Base-by-base conservation (phyloP, 495 filamentous ascomycete species). In the Penicillium lividum region DNA sequence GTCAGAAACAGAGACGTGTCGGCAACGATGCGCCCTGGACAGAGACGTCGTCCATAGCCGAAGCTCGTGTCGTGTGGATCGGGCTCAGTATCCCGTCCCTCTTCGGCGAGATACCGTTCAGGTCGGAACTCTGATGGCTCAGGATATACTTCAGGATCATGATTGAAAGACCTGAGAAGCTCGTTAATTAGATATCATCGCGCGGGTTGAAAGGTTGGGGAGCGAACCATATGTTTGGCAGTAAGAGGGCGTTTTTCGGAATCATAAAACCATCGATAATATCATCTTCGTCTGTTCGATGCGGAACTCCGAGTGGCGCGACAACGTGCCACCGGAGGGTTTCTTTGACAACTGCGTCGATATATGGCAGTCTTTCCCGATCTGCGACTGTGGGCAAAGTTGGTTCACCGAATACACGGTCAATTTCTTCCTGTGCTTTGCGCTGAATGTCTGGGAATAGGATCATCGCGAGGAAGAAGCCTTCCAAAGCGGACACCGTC, bases 11-110 rank as follows among this genome's bases (percentile, higher is more conserved):
- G 54, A 1, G 71, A 80, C n/a, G 73, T 74, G 56, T 87, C 84
- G 0, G 86, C 86, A 3, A 88, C 64, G 44, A 82, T 71, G 3
- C 81, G 80, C 0, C 85, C 86, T 1, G 81, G 78, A 60, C 86
- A 89, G 22, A 84, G 73, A 1, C 86, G 74, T 4, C 85, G 75
- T 0, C 86, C 86, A 5, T 80, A 82, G 2, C 86, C 85, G 59
- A 86, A 88, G 0, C 68, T 72, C 30, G 77, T 75, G 6, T 11
- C 42, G 1, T 58, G 59, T 4, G 74, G 74, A 40, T 73, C 70
- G 7, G 27, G 22, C 46, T 48, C 27, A 15, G 27, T 9, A 25
- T 48, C 31, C 38, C 15, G 38, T n/a, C 38, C 38, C 15, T 40
- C 38, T 40, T 40, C 38, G 5, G 38, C 13, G 6, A 36, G 29